Evolutionary conservation across 1,284 basidiomycete genomes (phyloP), one percentile per base, ranked within the genome.

Genomic region (Heimioporus punctisporus): DNA sequence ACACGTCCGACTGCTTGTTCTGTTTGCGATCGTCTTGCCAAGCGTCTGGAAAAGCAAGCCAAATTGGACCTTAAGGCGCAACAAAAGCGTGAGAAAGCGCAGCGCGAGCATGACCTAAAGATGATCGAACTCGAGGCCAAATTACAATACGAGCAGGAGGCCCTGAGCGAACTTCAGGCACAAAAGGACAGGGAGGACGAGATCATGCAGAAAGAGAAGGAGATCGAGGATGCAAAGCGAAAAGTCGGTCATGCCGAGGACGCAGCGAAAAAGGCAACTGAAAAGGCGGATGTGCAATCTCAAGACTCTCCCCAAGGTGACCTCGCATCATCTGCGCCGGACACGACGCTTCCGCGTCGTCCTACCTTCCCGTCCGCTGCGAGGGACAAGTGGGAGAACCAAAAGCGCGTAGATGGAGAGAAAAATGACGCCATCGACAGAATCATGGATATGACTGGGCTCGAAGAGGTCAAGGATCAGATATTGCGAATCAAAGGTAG

Each of bases 371-470:
- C 58, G 12, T 77, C 78, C 2, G 51, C 62, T 5, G 71, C 79
- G 2, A 68, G 77, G 58, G 55, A 60, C 1, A 75, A 78, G 45
- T 85, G 84, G 83, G 62, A 77, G 52, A 67, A 76, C 27, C 76
- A 77, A 61, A 85, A 86, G 62, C 60, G 62, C 2, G 47, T 77
- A 0, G 74, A 82, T 27, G 82, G 82, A 14, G 76, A 64, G 8
- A 63, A 62, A 26, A 82, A 82, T 48, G 63, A 65, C 9, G 71
- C 76, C 3, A 78, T 85, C 39, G 83, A 85, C 54, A 64, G 68
- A 3, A 75, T 85, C 54, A 85, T 86, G 84, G 73, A 67, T 5
- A 78, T 85, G 80, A 81, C 75, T 4, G 84, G 84, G 3, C 72
- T 86, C 6, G 83, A 85, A 59, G 69, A 74, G 2, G 83, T 85